Percentiles rank a stretch among this genome's conserved stretches.
These are phyloP conservation scores for Jaenimonas drosophilae DNA, from an alignment of 208 protist species.

Conservation along the genomic window DNA sequence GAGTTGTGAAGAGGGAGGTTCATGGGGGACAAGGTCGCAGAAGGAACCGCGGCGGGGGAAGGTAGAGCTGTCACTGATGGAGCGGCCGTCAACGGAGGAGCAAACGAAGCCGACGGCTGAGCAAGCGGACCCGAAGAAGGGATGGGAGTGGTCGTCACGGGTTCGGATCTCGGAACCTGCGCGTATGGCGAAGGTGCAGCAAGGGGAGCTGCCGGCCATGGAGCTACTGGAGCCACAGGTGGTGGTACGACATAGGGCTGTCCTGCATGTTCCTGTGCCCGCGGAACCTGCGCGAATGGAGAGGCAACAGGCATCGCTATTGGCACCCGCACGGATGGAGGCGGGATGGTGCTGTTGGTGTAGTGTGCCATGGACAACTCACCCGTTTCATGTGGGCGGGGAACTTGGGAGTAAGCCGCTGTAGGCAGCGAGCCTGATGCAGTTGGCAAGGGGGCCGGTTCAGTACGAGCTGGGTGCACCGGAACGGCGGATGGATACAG, in stretches of 20 bases:
- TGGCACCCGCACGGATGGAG: too few relatives aligned
- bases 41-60: not conserved
- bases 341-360: too few relatives aligned
- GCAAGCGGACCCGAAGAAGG: not conserved
- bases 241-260: not conserved
- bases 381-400: too few relatives aligned
- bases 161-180: not conserved
- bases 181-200: not conserved
- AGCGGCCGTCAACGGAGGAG: slow-evolving; percentile 1
- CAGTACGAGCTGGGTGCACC: too few relatives aligned
- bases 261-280: too few relatives aligned
- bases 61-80: not conserved
- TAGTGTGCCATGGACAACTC: too few relatives aligned
- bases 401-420: too few relatives aligned
- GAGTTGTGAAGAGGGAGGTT: not conserved
- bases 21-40: not conserved
- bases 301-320: too few relatives aligned
- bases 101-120: not conserved
- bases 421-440: too few relatives aligned
- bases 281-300: too few relatives aligned
- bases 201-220: slow-evolving; percentile 2
- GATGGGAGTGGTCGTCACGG: not conserved
- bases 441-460: too few relatives aligned
- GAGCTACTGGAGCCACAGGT: not conserved
- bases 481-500: too few relatives aligned